Evolutionary conservation across 495 filamentous ascomycete genomes (phyloP).

Genomic region (Baudoinia panamericana): DNA sequence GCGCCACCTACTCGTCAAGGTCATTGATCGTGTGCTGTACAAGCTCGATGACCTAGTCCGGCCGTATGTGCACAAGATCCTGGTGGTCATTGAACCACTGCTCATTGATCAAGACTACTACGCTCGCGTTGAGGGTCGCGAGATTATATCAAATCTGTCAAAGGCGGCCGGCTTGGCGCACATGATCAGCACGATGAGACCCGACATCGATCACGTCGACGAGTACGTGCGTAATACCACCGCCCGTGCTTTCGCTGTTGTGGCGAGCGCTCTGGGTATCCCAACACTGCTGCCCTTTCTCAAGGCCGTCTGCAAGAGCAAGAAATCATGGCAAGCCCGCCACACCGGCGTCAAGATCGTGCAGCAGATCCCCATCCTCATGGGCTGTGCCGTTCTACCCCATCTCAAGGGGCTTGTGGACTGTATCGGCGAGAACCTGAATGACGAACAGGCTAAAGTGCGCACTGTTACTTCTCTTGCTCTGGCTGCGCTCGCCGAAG

Average conservation of each 20-base stretch:
- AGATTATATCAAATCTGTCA: conserved; percentile 94
- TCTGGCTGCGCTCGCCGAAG: conserved; percentile 91
- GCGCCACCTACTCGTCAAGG: conserved; percentile 95
- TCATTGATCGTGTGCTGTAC: conserved; percentile 96
- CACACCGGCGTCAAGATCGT: conserved; percentile 99
- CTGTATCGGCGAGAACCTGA: conserved; percentile 88
- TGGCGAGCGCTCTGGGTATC: conserved; percentile 92
- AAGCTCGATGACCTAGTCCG: conserved; percentile 96
- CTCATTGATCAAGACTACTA: conserved; percentile 99
- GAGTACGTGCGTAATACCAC: conserved; percentile 99
- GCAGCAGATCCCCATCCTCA: conserved; percentile 97
- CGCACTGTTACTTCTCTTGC: conserved; percentile 89
- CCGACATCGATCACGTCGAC: conserved; percentile 96
- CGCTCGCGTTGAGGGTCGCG: conserved; percentile 91
- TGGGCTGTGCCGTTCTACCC: conserved; percentile 94
- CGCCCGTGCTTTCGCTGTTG: conserved; percentile 91
- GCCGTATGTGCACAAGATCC: conserved; percentile 93
- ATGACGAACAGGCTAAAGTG: conserved; percentile 96
- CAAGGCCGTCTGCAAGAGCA: conserved; percentile 87
- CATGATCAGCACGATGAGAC: conserved; percentile 98
- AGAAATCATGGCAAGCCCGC: conserved; percentile 97
- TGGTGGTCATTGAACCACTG: conserved; percentile 97
- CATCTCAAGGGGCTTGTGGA: conserved; percentile 94
- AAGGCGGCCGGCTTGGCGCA: conserved; percentile 95
- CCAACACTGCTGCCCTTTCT: conserved; percentile 91